Evolutionary conservation across 441 rosid species (phyloP).

Genomic region (Erodium chrysanthum): DNA sequence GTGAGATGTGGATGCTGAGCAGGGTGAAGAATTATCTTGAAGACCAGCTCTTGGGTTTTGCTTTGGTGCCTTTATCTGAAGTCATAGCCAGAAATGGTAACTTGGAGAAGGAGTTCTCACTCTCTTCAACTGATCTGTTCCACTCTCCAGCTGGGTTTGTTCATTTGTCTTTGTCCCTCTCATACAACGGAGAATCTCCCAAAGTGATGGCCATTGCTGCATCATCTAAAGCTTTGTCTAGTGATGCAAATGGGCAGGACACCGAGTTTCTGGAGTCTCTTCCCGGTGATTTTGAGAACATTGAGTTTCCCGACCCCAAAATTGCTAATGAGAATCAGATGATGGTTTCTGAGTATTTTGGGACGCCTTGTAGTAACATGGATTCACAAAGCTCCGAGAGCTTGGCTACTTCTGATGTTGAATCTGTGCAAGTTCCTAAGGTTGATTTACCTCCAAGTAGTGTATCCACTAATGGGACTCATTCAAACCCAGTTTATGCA

Average conservation of each 20-base stretch:
- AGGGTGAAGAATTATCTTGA: slow-evolving; percentile 93
- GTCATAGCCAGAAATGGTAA: slow-evolving; percentile 61
- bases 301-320: slow-evolving; percentile 97
- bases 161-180: slow-evolving; percentile 52
- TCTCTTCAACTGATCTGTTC: slow-evolving; percentile 89
- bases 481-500: slow-evolving; percentile 50
- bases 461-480: slow-evolving; percentile 53
- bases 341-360: background rate
- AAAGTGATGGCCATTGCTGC: slow-evolving; percentile 68
- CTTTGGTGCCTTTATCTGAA: slow-evolving; percentile 83
- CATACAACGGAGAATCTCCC: slow-evolving; percentile 72
- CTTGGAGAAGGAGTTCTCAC: slow-evolving; percentile 83
- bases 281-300: slow-evolving; percentile 54
- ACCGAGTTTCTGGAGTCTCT: slow-evolving; percentile 38
- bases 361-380: background rate
- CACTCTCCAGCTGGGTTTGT: slow-evolving; percentile 96
- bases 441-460: slow-evolving; percentile 77
- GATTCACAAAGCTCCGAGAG: background rate
- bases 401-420: slow-evolving; percentile 47
- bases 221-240: slow-evolving; percentile 30
- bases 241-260: slow-evolving; percentile 34
- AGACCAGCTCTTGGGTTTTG: slow-evolving; percentile 88
- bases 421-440: slow-evolving; percentile 43
- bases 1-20: slow-evolving; percentile 97
- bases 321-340: slow-evolving; percentile 17